phyloP scores from a whole-genome alignment of 2,329 filamentous ascomycete species.

The Phialocephala subalpina region DNA sequence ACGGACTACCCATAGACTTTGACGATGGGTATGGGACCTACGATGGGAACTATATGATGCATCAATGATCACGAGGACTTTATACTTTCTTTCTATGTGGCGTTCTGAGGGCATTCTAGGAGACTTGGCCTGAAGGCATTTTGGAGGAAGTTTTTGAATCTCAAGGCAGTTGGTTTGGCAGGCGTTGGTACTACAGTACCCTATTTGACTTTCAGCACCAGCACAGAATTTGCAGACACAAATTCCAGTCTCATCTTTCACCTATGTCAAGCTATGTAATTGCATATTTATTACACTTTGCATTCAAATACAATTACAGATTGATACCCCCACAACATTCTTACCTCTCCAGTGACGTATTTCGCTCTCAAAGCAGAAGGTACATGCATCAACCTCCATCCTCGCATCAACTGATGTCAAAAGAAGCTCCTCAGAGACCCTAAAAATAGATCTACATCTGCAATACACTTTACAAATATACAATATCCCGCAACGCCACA shows the following conservation, averaged over 20 bases:
- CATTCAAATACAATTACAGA: conserved; percentile 2
- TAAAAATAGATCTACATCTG: conserved; percentile 7
- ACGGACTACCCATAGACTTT: conserved; percentile 39
- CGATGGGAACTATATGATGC: conserved; percentile 39
- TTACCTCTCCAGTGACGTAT: neutral
- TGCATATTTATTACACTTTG: neutral
- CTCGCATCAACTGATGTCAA: neutral
- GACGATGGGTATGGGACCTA: conserved; percentile 34
- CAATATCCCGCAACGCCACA: neutral
- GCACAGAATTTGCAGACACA: neutral
- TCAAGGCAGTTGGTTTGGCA: neutral
- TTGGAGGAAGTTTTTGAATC: neutral
- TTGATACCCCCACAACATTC: conserved; percentile 3
- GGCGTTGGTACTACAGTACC: conserved; percentile 9
- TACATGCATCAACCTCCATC: too few relatives aligned
- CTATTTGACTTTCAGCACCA: neutral
- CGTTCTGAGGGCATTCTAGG: conserved; percentile 3
- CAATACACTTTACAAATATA: neutral
- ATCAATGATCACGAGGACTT: conserved; percentile 27
- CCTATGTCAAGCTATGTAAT: neutral
- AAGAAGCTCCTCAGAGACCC: neutral
- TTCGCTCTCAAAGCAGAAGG: neutral
- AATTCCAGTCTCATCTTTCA: neutral
- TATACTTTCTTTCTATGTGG: neutral
- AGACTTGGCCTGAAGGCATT: neutral